phyloP scores from a whole-genome alignment of 2,329 filamentous ascomycete genomes.

The Exophiala bonariae region DNA sequence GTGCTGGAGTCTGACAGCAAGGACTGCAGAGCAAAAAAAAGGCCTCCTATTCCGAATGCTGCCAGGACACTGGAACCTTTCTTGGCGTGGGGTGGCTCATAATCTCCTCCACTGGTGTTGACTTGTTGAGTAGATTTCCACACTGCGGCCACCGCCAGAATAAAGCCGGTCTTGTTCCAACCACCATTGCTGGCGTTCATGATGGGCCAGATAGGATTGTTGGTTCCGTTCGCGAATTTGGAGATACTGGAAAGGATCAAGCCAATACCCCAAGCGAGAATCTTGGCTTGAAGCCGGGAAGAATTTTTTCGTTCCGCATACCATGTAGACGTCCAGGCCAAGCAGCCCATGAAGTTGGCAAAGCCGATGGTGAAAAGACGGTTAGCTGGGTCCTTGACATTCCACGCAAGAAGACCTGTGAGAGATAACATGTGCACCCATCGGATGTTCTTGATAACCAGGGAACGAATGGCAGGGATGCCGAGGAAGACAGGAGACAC shows the following conservation, averaged over 20 bases:
- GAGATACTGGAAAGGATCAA: slow-evolving; percentile 81
- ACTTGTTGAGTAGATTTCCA: slow-evolving; percentile 71
- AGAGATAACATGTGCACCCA: slow-evolving; percentile 75
- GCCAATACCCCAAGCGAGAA: slow-evolving; percentile 78
- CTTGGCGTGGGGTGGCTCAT: slow-evolving; percentile 52
- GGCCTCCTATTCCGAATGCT: slow-evolving; percentile 74
- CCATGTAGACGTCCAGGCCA: slow-evolving; percentile 82
- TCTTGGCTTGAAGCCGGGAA: slow-evolving; percentile 74
- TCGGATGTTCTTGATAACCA: slow-evolving; percentile 69
- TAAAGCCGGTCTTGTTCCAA: slow-evolving; percentile 81
- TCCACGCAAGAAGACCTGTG: slow-evolving; percentile 75
- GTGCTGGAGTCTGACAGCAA: slow-evolving; percentile 95
- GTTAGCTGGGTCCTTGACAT: slow-evolving; percentile 68
- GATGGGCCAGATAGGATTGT: slow-evolving; percentile 95
- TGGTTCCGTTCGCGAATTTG: slow-evolving; percentile 91
- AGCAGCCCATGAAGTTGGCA: slow-evolving; percentile 74
- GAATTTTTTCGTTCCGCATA: slow-evolving; percentile 75
- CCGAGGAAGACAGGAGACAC: slow-evolving; percentile 77
- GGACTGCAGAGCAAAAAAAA: slow-evolving; percentile 89
- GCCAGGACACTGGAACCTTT: slow-evolving; percentile 70
- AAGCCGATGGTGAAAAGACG: slow-evolving; percentile 82
- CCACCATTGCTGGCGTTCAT: slow-evolving; percentile 89
- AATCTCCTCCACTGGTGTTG: slow-evolving; percentile 52
- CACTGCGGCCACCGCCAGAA: slow-evolving; percentile 72
- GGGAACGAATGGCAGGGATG: slow-evolving; percentile 66